These are phyloP conservation scores for Tagetes patula DNA, from an alignment of 129 eudicot species.

Conservation along the genomic window DNA sequence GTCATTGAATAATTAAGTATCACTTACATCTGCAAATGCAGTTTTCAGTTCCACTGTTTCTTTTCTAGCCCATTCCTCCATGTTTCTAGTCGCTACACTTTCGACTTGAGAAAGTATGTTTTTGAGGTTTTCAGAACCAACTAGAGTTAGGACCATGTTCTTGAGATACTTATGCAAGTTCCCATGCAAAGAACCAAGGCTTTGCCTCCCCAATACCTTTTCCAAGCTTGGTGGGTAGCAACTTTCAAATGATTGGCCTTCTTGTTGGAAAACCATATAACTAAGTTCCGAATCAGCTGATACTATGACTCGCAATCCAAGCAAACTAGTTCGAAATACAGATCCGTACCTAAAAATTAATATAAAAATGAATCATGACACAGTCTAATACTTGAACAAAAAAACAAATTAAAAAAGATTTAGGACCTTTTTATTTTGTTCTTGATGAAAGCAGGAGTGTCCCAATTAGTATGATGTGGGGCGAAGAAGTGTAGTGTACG, in stretches of 20 bases:
- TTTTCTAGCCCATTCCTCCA: constrained; percentile 50
- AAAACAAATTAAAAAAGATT: too few species aligned
- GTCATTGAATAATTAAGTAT: not conserved
- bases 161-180: constrained; percentile 74
- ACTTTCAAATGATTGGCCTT: constrained; percentile 61
- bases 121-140: constrained; percentile 72
- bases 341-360: constrained; percentile 60
- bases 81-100: constrained; percentile 35
- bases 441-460: constrained; percentile 56
- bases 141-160: constrained; percentile 63
- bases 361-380: constrained; percentile 6
- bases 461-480: constrained; percentile 40
- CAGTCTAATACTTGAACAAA: not conserved
- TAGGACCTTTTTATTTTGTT: constrained; percentile 63
- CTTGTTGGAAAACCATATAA: constrained; percentile 65
- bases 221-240: constrained; percentile 74
- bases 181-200: constrained; percentile 75
- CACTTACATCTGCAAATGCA: constrained; percentile 60
- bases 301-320: constrained; percentile 63
- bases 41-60: constrained; percentile 53
- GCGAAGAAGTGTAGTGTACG: constrained; percentile 64
- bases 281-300: constrained; percentile 72
- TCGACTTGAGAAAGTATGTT: constrained; percentile 71
- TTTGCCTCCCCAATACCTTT: constrained; percentile 68
- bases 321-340: constrained; percentile 62